phyloP scores from a whole-genome alignment of 257 asterid species.

The Marsdenia floribunda region DNA sequence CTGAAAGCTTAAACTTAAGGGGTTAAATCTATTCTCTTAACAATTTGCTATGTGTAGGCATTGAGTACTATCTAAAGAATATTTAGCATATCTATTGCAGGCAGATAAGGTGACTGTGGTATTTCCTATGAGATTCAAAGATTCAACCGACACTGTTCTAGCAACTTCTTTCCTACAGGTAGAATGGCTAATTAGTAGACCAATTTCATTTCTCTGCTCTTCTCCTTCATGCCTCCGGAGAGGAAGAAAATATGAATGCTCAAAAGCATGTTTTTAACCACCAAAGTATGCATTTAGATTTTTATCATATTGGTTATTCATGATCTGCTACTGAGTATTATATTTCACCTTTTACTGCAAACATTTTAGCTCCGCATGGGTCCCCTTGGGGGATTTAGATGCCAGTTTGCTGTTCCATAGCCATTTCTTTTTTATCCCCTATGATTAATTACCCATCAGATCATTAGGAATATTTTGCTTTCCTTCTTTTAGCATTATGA shows the following conservation, averaged over 20 bases:
- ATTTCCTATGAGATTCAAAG: conserved; percentile 89
- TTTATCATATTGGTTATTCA: background rate
- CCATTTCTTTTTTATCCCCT: too few species aligned
- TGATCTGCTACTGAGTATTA: too few species aligned
- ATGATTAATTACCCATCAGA: too few species aligned
- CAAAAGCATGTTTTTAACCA: background rate
- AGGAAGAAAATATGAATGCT: background rate
- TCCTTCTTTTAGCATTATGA: background rate
- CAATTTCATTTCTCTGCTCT: conserved; percentile 6
- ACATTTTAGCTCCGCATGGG: background rate
- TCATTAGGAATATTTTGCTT: background rate
- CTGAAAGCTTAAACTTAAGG: too few species aligned
- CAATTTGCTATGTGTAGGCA: too few species aligned
- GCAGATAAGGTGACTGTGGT: conserved; percentile 65
- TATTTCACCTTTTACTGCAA: background rate
- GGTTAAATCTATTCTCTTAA: too few species aligned
- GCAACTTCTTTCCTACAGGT: conserved; percentile 97
- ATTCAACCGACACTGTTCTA: conserved; percentile 74
- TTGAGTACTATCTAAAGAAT: background rate
- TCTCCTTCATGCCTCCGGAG: background rate
- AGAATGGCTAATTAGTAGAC: conserved; percentile 5
- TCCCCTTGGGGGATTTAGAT: background rate
- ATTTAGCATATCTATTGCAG: conserved; percentile 31
- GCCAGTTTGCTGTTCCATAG: background rate
- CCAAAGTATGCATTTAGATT: background rate